Evolutionary conservation across 768 basidiomycete genomes (phyloP).

Genomic region (Sutorius australiensis): DNA sequence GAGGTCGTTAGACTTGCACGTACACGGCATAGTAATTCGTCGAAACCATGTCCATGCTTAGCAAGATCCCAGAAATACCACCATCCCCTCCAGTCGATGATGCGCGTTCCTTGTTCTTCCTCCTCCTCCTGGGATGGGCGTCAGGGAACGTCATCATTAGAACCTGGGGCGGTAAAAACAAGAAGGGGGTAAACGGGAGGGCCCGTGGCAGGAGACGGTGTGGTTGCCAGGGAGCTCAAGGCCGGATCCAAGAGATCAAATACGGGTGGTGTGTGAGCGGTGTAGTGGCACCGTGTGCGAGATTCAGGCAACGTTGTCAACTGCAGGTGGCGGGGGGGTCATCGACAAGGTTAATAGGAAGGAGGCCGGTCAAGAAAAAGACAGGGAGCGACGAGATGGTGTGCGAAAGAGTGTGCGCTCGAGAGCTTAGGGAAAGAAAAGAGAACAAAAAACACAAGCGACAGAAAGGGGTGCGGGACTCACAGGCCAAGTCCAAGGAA

Average conservation of each 20-base stretch:
- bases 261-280: conserved; percentile 2
- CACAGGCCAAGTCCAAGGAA: neutral
- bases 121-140: conserved; percentile 3
- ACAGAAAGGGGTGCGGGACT: conserved; percentile 6
- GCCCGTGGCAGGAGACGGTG: neutral
- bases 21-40: conserved; percentile 57
- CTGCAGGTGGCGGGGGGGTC: conserved; percentile 1
- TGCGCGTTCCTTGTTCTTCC: conserved; percentile 11
- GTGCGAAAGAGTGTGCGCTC: neutral
- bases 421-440: neutral
- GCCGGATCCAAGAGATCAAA: neutral
- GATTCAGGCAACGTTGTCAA: conserved; percentile 15
- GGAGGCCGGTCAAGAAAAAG: neutral
- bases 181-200: neutral
- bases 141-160: conserved; percentile 13
- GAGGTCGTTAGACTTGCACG: conserved; percentile 1
- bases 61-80: conserved; percentile 51
- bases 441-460: neutral
- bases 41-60: conserved; percentile 54
- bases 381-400: neutral
- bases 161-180: neutral
- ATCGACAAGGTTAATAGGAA: conserved; percentile 7
- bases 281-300: conserved; percentile 15
- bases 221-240: neutral
- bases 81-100: conserved; percentile 41